phyloP scores from a whole-genome alignment of 2,329 filamentous ascomycete species.

The Alternaria rosae region DNA sequence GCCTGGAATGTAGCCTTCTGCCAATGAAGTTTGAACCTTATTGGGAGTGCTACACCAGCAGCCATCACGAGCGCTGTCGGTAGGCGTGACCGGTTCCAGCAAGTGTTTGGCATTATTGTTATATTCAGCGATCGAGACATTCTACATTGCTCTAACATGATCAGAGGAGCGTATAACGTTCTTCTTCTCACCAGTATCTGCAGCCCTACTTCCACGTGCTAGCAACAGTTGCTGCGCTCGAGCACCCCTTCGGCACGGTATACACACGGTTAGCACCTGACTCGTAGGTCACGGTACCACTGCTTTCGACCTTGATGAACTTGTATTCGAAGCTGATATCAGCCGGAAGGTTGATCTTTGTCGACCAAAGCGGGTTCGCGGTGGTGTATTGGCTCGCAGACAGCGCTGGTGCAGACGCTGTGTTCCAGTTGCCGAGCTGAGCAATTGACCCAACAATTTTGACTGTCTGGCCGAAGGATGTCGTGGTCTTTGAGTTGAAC shows the following conservation, averaged over 20 bases:
- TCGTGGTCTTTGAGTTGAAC: conserved; percentile 58
- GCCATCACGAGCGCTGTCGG: not conserved
- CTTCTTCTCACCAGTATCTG: too few relatives aligned
- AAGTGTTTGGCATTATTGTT: not conserved
- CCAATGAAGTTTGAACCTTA: too few relatives aligned
- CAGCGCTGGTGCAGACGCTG: conserved; percentile 51
- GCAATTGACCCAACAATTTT: conserved; percentile 55
- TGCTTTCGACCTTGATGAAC: conserved; percentile 57
- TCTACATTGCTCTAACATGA: not conserved
- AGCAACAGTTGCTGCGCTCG: conserved; percentile 24
- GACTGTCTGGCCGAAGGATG: conserved; percentile 59
- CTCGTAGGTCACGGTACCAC: conserved; percentile 57
- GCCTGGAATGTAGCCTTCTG: accelerated
- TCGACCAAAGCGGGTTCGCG: conserved; percentile 57
- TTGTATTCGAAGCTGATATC: conserved; percentile 56
- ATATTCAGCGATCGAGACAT: not conserved
- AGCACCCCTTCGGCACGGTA: conserved; percentile 36
- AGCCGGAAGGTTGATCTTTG: conserved; percentile 51
- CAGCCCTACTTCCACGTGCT: conserved; percentile 32
- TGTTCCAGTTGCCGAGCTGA: conserved; percentile 56
- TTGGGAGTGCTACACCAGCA: too few relatives aligned
- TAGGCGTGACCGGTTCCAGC: not conserved
- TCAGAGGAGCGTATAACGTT: not conserved
- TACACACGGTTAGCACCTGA: conserved; percentile 52
- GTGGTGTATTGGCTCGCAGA: conserved; percentile 54